A percentile compares a stretch with the other conserved stretches of the same genome.
These are phyloP conservation scores for Pugionium dolabratum DNA, from an alignment of 345 rosid genomes.

Conservation along the genomic window DNA sequence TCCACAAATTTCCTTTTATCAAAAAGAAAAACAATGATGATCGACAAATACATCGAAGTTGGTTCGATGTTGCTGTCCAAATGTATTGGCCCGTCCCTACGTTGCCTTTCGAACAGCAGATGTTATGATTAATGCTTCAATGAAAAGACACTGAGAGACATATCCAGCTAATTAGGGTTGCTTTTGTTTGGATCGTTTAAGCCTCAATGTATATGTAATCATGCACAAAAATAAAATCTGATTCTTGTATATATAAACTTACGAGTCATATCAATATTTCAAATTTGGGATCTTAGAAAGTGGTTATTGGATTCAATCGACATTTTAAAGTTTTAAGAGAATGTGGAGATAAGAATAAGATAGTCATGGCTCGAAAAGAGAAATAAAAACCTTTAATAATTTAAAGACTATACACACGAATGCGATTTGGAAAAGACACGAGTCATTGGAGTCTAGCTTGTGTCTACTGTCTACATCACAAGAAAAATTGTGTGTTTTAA, in stretches of 20 bases:
- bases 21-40: not conserved
- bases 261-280: constrained; percentile 17
- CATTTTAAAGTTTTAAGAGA: not conserved
- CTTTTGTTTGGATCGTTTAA: constrained; percentile 28
- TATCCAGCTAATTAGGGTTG: constrained; percentile 40
- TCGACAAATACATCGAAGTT: constrained; percentile 38
- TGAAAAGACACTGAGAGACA: constrained; percentile 41
- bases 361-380: constrained; percentile 35
- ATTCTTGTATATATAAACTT: constrained; percentile 1
- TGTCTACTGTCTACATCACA: constrained; percentile 33
- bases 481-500: constrained; percentile 28
- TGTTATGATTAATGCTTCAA: constrained; percentile 35
- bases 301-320: constrained; percentile 15
- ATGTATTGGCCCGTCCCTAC: constrained; percentile 42
- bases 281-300: constrained; percentile 8
- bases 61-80: constrained; percentile 44
- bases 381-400: constrained; percentile 34
- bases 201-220: constrained; percentile 24
- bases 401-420: constrained; percentile 35
- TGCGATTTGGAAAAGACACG: constrained; percentile 35
- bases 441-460: constrained; percentile 36
- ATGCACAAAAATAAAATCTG: constrained; percentile 10
- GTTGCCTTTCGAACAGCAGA: constrained; percentile 34
- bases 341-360: constrained; percentile 31
- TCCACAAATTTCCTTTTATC: constrained; percentile 34